Evolutionary conservation across 2,329 filamentous ascomycete species (phyloP), one percentile per base, ranked within the genome.

Genomic region (Tolypocladium pustulatum): DNA sequence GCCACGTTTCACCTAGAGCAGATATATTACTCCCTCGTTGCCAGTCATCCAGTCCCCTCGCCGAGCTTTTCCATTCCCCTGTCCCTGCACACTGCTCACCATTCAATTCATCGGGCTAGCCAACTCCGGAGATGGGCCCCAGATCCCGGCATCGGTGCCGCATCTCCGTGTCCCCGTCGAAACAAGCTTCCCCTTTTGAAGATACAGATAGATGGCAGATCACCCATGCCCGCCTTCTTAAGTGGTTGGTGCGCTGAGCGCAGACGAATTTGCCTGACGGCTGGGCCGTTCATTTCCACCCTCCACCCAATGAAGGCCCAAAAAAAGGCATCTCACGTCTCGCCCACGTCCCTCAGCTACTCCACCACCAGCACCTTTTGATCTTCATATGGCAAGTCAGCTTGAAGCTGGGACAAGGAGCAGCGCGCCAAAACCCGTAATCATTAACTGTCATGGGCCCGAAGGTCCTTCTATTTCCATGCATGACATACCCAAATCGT

Each of bases 401-500:
- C 27, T 9, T 51, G 17, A 12, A 15, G 9, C 17, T 32, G 15
- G 2, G 8, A 1, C 8, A 12, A n/a, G 15, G 2, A 2, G 8
- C 8, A n/a, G 22, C 27, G 5, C 32, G 27, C 15, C 46, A 30
- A 10, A 5, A n/a, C 9, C 27, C 27, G 46, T n/a, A 30, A 3
- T 49, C 43, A 17, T 30, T 9, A 51, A 49, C 5, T 30, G 43
- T 30, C 25, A 30, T 49, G 2, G 25, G 25, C 43, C 43, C 25
- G 25, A n/a, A 20, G 27, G 27, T 17, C 46, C 27, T 34, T 51
- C 27, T 34, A 51, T 51, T 17, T 32, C 17, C 27, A 17, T 30
- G 8, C 8, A 32, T 8, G 34, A 32, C 37, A 54, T 54, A 43
- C 25, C 55, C 59, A 59, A 62, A 59, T 61, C 59, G 57, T 62